These are phyloP conservation scores for Pseudogymnoascus pannorum DNA, from an alignment of 2,329 filamentous ascomycete species.

Conservation along the genomic window DNA sequence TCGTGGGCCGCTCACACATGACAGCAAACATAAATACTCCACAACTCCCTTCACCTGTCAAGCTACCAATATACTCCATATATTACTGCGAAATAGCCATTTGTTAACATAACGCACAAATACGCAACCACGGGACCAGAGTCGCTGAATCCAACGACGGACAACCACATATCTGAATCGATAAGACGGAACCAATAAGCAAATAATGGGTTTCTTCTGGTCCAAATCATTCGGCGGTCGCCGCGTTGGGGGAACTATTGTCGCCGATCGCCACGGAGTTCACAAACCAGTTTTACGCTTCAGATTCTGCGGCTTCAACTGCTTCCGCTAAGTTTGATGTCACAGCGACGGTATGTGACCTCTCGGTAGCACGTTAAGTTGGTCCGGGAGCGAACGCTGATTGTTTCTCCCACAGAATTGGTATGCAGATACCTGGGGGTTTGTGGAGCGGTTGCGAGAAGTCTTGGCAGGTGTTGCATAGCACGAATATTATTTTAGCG, in stretches of 20 bases:
- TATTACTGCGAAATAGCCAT: background rate
- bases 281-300: slow-evolving; percentile 44
- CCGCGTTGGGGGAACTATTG: slow-evolving; percentile 39
- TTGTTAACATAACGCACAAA: background rate
- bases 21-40: background rate
- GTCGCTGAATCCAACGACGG: no score
- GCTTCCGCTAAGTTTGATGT: slow-evolving; percentile 30
- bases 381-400: background rate
- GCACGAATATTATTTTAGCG: background rate
- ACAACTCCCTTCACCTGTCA: background rate
- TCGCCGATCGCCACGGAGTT: slow-evolving; percentile 44
- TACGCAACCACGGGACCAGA: no score
- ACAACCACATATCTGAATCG: background rate
- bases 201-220: slow-evolving; percentile 31
- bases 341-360: background rate
- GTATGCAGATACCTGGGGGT: background rate
- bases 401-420: background rate
- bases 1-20: background rate
- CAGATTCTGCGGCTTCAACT: slow-evolving; percentile 42
- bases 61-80: background rate
- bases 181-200: background rate
- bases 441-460: background rate
- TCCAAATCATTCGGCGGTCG: slow-evolving; percentile 31
- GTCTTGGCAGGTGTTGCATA: background rate
- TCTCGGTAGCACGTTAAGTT: background rate